Evolutionary conservation across 345 rosid species (phyloP).

Genomic region (Populus ilicifolia): DNA sequence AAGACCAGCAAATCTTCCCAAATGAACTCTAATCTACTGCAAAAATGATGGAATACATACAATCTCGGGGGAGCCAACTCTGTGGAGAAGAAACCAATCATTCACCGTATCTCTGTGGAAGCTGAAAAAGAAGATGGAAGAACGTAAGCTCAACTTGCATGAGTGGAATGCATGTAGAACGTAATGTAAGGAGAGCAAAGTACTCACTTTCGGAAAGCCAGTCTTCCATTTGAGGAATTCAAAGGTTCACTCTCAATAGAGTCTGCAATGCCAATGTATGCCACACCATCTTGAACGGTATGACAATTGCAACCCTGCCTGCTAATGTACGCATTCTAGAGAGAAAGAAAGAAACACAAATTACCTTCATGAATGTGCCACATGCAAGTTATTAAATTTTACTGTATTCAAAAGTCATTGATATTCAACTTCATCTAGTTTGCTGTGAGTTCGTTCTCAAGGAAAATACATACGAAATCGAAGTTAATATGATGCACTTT

Average conservation of each 20-base stretch:
- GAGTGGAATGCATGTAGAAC: not conserved
- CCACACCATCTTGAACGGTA: conserved; percentile 25
- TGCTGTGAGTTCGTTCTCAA: not conserved
- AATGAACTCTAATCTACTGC: not conserved
- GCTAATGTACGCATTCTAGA: conserved; percentile 64
- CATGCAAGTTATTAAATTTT: not conserved
- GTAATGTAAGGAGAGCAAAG: not conserved
- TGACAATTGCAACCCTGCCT: conserved; percentile 37
- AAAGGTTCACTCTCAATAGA: conserved; percentile 8
- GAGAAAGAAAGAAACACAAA: conserved; percentile 2
- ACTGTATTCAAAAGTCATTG: too few species aligned
- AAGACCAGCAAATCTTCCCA: not conserved
- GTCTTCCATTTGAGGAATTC: conserved; percentile 17
- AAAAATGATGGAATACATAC: conserved; percentile 36
- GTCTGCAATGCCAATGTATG: conserved; percentile 44
- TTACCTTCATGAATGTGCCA: not conserved
- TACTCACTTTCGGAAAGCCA: conserved; percentile 17
- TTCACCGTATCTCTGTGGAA: conserved; percentile 38
- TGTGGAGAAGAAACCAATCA: conserved; percentile 74
- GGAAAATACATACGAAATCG: not conserved
- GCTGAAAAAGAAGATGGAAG: not conserved
- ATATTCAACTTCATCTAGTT: not conserved
- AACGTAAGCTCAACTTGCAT: not conserved
- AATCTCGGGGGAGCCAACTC: conserved; percentile 54
- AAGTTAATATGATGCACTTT: not conserved